A percentile compares a stretch with the other conserved stretches of the same genome.
Evolutionary conservation across 768 basidiomycete species (phyloP).

Genomic region (Lactarius trivialis): DNA sequence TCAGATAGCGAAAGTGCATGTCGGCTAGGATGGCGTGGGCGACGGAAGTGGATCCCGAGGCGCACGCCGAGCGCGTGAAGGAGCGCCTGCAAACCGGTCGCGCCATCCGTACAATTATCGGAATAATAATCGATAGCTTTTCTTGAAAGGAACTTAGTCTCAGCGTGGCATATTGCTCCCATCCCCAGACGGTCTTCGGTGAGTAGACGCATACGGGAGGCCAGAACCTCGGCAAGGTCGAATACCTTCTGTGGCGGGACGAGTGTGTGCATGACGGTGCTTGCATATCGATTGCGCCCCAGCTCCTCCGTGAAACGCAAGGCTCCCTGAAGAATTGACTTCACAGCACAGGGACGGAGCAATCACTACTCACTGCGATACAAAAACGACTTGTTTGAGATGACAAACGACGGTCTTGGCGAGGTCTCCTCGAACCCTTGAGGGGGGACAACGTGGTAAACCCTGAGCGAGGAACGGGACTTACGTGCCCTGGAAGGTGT

Average conservation of each 20-base stretch:
- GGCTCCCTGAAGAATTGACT: constrained; percentile 9
- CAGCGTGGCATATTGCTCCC: constrained; percentile 40
- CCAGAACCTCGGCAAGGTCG: constrained; percentile 30
- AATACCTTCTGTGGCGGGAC: constrained; percentile 20
- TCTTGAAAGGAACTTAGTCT: constrained; percentile 30
- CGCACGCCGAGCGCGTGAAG: constrained; percentile 31
- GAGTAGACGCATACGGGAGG: constrained; percentile 29
- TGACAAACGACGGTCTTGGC: constrained; percentile 38
- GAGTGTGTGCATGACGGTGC: constrained; percentile 11
- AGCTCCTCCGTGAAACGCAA: constrained; percentile 19
- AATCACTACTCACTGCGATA: constrained; percentile 33
- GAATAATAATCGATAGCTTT: too few species aligned
- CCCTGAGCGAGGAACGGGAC: constrained; percentile 20
- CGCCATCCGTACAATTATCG: constrained; percentile 27
- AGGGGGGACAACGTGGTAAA: background rate
- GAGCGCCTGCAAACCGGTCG: constrained; percentile 29
- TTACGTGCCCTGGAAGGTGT: constrained; percentile 37
- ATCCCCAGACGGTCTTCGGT: constrained; percentile 36
- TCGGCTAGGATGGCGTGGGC: constrained; percentile 26
- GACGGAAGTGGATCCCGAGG: constrained; percentile 32
- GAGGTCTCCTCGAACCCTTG: constrained; percentile 39
- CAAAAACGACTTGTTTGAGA: constrained; percentile 32
- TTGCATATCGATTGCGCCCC: constrained; percentile 8
- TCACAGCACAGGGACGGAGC: background rate
- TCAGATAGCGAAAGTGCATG: background rate